phyloP scores from a whole-genome alignment of 257 asterid species.

The Ehretia macrophylla region DNA sequence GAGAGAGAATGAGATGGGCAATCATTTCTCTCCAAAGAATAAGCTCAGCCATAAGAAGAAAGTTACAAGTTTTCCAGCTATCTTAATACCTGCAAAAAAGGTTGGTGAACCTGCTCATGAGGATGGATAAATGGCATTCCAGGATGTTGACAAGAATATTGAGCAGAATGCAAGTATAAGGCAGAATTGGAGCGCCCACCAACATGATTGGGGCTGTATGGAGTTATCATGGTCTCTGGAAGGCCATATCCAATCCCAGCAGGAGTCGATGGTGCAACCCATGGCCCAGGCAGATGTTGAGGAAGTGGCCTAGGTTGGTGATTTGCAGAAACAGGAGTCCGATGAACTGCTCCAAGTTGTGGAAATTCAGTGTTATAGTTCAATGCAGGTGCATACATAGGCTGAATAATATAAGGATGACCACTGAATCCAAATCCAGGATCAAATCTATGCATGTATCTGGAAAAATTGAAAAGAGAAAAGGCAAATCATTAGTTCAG shows the following conservation, averaged over 20 bases:
- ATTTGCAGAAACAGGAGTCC: constrained; percentile 63
- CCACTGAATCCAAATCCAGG: constrained; percentile 94
- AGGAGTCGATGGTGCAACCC: constrained; percentile 65
- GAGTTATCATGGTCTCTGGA: constrained; percentile 68
- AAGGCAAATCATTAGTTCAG: not conserved
- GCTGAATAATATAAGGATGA: constrained; percentile 80
- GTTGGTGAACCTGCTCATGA: constrained; percentile 76
- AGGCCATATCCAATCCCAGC: constrained; percentile 78
- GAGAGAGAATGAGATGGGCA: no score
- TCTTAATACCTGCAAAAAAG: constrained; percentile 74
- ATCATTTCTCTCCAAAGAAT: not conserved
- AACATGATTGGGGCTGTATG: constrained; percentile 66
- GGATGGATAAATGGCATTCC: constrained; percentile 75
- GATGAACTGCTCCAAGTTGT: constrained; percentile 75
- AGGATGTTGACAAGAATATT: constrained; percentile 81
- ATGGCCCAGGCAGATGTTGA: constrained; percentile 68
- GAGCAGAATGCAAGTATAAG: constrained; percentile 65
- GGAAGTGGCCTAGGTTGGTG: constrained; percentile 76
- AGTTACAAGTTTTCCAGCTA: constrained; percentile 2
- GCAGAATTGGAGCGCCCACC: constrained; percentile 56
- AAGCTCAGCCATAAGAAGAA: not conserved
- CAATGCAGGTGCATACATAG: constrained; percentile 91
- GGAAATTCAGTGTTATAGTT: constrained; percentile 95
- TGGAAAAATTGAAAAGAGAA: constrained; percentile 15
- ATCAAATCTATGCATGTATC: constrained; percentile 97